Base-by-base conservation (phyloP, 257 asterid genomes). In the Verbascum thapsus region DNA sequence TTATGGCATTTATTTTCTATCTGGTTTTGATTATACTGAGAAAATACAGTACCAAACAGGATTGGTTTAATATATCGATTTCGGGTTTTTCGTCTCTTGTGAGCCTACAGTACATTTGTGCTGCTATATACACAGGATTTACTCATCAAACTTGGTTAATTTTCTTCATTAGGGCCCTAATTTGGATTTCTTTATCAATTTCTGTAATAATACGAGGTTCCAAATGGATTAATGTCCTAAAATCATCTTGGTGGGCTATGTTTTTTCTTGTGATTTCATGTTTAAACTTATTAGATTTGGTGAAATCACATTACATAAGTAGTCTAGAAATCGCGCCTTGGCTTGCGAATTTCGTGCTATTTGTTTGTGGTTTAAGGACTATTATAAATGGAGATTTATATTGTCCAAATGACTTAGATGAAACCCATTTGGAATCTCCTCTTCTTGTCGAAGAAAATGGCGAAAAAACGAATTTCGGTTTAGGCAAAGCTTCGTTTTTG, bases 171-270 rank as follows among this genome's bases (percentile, higher is more conserved):
- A 66, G 84, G 57, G 95, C 87, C 23, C 38, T 88, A 0, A 67
- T 78, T 64, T 88, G 95, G 96, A 70, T 74, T 9, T 38, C 77
- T 8, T 57, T 85, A 35, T 58, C 74, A 6, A 10, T 85, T 38
- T 83, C 96, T 52, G 65, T 76, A 68, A 62, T 76, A 16, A 49
- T 83, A 13, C 73, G 75, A 66, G 80, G 78, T 54, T 79, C 83
- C 0, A 81, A 69, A 68, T 63, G 76, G 80, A 58, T 76, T 18
- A 55, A 56, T 45, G 47, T 76, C 34, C 41, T 88, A 22, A 75
- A 75, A 58, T 69, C 79, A 16, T 66, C 61, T 61, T 88, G 96
- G 89, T 88, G 95, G 91, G 10, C 81, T 8, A 17, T 74, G 12
- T 72, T 72, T 32, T 83, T 78, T 52, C 23, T 83, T 47, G 20